A percentile compares a stretch with the other conserved stretches of the same genome.
These are phyloP conservation scores for Saccharomyces paradoxus DNA, from an alignment of 805 yeast species.

Conservation along the genomic window DNA sequence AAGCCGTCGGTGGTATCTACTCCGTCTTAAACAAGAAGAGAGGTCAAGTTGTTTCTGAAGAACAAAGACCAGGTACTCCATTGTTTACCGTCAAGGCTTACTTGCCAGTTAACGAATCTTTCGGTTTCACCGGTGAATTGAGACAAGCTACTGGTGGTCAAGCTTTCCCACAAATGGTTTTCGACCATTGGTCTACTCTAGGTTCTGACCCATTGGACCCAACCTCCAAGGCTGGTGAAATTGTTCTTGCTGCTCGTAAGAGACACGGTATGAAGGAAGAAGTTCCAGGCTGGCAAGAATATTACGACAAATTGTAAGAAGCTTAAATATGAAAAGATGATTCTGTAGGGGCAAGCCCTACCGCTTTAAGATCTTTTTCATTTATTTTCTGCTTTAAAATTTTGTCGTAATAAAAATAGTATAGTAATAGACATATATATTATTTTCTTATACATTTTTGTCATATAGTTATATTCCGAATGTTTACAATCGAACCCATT, in stretches of 20 bases:
- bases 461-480: not conserved
- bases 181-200: constrained; percentile 94
- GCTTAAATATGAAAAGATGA: not conserved
- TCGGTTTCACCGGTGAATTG: constrained; percentile 98
- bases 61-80: constrained; percentile 99
- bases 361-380: not conserved
- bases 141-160: constrained; percentile 99
- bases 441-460: not conserved
- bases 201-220: constrained; percentile 88
- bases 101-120: constrained; percentile 98
- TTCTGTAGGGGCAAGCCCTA: not conserved
- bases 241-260: constrained; percentile 66
- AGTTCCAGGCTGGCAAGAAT: constrained; percentile 98
- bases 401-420: not conserved
- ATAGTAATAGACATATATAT: not conserved
- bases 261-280: constrained; percentile 93
- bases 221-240: constrained; percentile 56
- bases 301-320: constrained; percentile 78
- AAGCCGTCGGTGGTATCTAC: constrained; percentile 99
- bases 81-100: constrained; percentile 98
- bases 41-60: constrained; percentile 98
- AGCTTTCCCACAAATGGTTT: constrained; percentile 99
- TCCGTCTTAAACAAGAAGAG: constrained; percentile 97
- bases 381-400: not conserved
- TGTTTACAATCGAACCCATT: not conserved